A percentile compares a stretch with the other conserved stretches of the same genome.
These are phyloP conservation scores for Diaporthe capsici DNA, from an alignment of 2,329 filamentous ascomycete species.

Conservation along the genomic window DNA sequence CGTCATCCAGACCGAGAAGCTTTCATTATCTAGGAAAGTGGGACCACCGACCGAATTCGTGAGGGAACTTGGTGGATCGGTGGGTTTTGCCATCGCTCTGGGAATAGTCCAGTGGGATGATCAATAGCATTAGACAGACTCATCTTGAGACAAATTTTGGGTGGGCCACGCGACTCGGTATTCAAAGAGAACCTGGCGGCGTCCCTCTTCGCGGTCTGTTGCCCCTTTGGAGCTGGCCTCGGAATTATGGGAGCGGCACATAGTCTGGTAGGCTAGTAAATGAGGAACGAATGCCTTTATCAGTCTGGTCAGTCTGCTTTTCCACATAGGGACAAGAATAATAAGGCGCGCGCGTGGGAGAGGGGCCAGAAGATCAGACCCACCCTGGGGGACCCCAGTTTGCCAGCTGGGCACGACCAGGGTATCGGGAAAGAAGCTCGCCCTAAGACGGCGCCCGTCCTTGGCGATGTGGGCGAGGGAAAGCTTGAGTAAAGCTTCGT, in stretches of 20 bases:
- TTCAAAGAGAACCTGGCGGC: not conserved
- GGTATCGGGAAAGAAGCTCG: conserved; percentile 34
- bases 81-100: not conserved
- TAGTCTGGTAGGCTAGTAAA: conserved; percentile 5
- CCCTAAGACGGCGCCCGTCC: conserved; percentile 31
- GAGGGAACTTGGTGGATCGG: conserved; percentile 1
- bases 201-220: not conserved
- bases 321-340: not conserved
- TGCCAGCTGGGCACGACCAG: conserved; percentile 23
- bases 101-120: not conserved
- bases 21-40: conserved; percentile 8
- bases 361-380: conserved; percentile 7
- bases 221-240: not conserved
- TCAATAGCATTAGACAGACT: not conserved
- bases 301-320: not conserved
- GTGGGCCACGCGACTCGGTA: conserved; percentile 26
- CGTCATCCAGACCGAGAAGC: conserved; percentile 1
- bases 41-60: conserved; percentile 1
- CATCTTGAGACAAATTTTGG: conserved; percentile 7
- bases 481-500: conserved; percentile 21
- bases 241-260: not conserved
- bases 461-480: conserved; percentile 33
- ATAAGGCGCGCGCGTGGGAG: not conserved
- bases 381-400: conserved; percentile 12
- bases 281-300: not conserved